Percentiles rank a stretch among this genome's conserved stretches.
phyloP scores from a whole-genome alignment of 2,329 filamentous ascomycete genomes.

The Clarireedia paspali region DNA sequence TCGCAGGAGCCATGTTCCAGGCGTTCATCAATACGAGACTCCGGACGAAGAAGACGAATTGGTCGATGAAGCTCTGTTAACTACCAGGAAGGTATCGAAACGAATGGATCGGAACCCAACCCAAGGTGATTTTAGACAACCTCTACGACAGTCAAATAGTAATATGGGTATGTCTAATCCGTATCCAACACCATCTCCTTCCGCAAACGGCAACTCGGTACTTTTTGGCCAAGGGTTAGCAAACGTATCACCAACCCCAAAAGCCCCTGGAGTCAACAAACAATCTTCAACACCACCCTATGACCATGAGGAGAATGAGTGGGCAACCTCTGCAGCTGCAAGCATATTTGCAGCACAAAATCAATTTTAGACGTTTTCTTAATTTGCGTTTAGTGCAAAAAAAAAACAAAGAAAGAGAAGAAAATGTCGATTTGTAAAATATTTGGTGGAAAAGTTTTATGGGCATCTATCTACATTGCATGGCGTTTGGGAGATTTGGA shows the following conservation, averaged over 20 bases:
- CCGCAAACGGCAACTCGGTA: conserved; percentile 72
- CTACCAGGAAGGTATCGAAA: conserved; percentile 67
- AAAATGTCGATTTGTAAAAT: conserved; percentile 24
- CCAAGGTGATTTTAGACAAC: conserved; percentile 36
- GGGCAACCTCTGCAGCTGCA: conserved; percentile 75
- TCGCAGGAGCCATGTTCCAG: conserved; percentile 65
- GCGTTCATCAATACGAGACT: conserved; percentile 81
- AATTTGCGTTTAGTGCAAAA: too few relatives aligned
- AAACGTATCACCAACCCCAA: conserved; percentile 39
- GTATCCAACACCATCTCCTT: conserved; percentile 63
- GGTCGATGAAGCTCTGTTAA: conserved; percentile 77
- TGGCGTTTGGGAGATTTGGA: conserved; percentile 26
- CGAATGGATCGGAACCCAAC: conserved; percentile 47
- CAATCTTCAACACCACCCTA: conserved; percentile 97
- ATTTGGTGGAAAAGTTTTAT: conserved; percentile 28
- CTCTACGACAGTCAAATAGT: conserved; percentile 55
- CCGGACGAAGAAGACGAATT: conserved; percentile 96
- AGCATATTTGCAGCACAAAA: conserved; percentile 71
- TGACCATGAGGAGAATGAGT: conserved; percentile 87
- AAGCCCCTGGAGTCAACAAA: conserved; percentile 37
- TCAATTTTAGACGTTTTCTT: conserved; percentile 39
- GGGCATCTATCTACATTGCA: conserved; percentile 27
- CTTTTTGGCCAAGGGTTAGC: conserved; percentile 55
- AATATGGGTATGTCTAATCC: conserved; percentile 54
- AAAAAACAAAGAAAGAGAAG: neutral